Percentiles rank a stretch among this genome's conserved stretches.
phyloP scores from a whole-genome alignment of 106 monocot genomes.

The Acorus gramineus region DNA sequence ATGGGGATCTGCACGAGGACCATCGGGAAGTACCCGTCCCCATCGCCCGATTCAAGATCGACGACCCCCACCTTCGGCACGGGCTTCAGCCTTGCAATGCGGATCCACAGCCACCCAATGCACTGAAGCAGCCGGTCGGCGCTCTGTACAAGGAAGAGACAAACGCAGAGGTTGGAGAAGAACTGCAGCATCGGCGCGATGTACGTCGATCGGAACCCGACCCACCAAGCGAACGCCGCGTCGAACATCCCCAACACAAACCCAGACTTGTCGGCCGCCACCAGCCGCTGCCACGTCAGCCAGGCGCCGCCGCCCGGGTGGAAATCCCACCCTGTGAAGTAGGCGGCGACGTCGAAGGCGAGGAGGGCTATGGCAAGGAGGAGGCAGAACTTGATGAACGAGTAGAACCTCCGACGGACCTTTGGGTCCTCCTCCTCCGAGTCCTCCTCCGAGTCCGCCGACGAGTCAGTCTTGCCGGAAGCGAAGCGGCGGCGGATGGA shows the following conservation, averaged over 20 bases:
- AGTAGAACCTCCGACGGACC: conserved; percentile 38
- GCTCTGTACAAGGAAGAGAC: conserved; percentile 89
- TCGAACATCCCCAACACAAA: conserved; percentile 32
- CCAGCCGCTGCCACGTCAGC: conserved; percentile 8
- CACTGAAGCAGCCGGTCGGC: conserved; percentile 70
- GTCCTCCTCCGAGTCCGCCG: conserved; percentile 13
- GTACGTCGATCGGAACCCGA: conserved; percentile 48
- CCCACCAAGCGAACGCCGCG: conserved; percentile 53
- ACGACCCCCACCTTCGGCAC: conserved; percentile 13
- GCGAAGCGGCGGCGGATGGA: conserved; percentile 59
- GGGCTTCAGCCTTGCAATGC: conserved; percentile 58
- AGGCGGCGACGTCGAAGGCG: conserved; percentile 49
- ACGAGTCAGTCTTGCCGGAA: conserved; percentile 54
- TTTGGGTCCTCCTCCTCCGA: conserved; percentile 1
- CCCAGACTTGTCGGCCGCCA: conserved; percentile 20
- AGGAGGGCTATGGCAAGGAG: conserved; percentile 43
- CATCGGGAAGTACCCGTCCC: conserved; percentile 52
- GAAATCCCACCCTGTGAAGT: conserved; percentile 31
- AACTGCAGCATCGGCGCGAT: conserved; percentile 79
- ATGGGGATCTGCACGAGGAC: conserved; percentile 95
- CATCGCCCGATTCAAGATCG: conserved; percentile 37
- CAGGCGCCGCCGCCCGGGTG: conserved; percentile 16
- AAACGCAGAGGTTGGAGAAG: conserved; percentile 63
- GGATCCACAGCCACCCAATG: conserved; percentile 86
- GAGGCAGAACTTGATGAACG: conserved; percentile 51